Percentiles rank a stretch among this genome's conserved stretches.
Evolutionary conservation across 1,284 basidiomycete species (phyloP).

Genomic region (Cutaneotrichosporon sp.): DNA sequence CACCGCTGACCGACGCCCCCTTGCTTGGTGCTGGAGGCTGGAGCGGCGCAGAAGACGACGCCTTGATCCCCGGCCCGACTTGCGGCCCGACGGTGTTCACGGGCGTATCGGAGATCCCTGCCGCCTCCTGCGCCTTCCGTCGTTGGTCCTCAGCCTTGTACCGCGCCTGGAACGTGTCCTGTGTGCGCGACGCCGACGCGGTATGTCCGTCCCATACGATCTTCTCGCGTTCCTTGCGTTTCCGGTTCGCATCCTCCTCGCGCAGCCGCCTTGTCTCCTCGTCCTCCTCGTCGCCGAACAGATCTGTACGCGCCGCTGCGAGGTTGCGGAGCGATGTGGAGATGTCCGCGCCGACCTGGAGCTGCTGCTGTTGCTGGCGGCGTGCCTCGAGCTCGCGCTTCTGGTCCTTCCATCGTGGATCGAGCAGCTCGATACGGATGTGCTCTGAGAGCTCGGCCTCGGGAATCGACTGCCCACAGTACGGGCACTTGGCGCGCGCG

Average conservation of each 20-base stretch:
- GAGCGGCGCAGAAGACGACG: slow-evolving; percentile 30
- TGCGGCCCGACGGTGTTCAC: slow-evolving; percentile 27
- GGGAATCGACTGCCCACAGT: slow-evolving; percentile 90
- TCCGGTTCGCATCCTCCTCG: slow-evolving; percentile 73
- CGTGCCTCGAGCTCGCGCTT: slow-evolving; percentile 79
- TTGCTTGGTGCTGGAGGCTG: slow-evolving; percentile 38
- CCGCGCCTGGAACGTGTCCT: slow-evolving; percentile 82
- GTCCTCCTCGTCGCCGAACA: slow-evolving; percentile 79
- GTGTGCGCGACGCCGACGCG: slow-evolving; percentile 75
- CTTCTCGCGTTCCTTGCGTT: slow-evolving; percentile 77
- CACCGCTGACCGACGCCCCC: slow-evolving; percentile 47
- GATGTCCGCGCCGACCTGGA: slow-evolving; percentile 77
- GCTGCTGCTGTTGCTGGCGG: slow-evolving; percentile 80
- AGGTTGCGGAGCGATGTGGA: slow-evolving; percentile 84
- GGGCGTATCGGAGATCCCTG: slow-evolving; percentile 26
- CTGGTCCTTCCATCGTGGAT: slow-evolving; percentile 96
- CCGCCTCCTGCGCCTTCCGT: slow-evolving; percentile 82
- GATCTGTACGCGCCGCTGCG: slow-evolving; percentile 84
- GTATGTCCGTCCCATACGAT: slow-evolving; percentile 96
- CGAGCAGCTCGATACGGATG: slow-evolving; percentile 95
- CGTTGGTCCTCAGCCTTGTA: slow-evolving; percentile 94
- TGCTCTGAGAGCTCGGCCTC: slow-evolving; percentile 95
- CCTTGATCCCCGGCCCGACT: slow-evolving; percentile 31
- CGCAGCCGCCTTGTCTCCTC: slow-evolving; percentile 78
- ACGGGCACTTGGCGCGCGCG: slow-evolving; percentile 77